Percentiles rank a stretch among this genome's conserved stretches.
Evolutionary conservation across 306 rosid species (phyloP).

Genomic region (Gillenia trifoliata): DNA sequence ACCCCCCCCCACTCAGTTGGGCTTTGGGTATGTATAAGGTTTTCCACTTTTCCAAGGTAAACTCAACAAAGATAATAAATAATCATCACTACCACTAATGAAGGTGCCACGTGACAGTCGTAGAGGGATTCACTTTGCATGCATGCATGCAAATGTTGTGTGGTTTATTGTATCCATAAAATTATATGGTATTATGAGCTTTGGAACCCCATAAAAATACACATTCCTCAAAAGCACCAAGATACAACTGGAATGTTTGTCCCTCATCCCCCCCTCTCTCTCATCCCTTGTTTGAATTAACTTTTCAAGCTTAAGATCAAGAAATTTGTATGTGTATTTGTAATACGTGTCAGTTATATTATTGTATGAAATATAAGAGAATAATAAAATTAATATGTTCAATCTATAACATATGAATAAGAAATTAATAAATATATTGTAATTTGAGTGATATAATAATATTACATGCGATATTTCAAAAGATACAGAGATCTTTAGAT

Average conservation of each 20-base stretch:
- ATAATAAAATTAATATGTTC: too few species aligned
- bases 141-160: conserved; percentile 54
- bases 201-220: conserved; percentile 35
- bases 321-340: not conserved
- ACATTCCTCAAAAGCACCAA: conserved; percentile 93
- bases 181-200: conserved; percentile 30
- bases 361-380: too few species aligned
- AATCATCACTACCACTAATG: conserved; percentile 18
- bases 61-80: conserved; percentile 6
- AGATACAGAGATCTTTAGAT: too few species aligned
- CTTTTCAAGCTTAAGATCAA: not conserved
- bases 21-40: not conserved
- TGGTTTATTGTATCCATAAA: not conserved
- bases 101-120: conserved; percentile 66
- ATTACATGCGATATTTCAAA: too few species aligned
- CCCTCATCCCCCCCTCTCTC: conserved; percentile 35
- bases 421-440: too few species aligned
- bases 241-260: conserved; percentile 95
- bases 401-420: too few species aligned
- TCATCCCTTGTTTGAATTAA: not conserved
- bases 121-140: conserved; percentile 45
- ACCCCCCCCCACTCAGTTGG: conserved; percentile 18
- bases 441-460: too few species aligned
- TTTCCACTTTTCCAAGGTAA: conserved; percentile 56
- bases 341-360: too few species aligned